phyloP scores from a whole-genome alignment of 108 stramenopile species.

The Stephanodiscus minutulus region DNA sequence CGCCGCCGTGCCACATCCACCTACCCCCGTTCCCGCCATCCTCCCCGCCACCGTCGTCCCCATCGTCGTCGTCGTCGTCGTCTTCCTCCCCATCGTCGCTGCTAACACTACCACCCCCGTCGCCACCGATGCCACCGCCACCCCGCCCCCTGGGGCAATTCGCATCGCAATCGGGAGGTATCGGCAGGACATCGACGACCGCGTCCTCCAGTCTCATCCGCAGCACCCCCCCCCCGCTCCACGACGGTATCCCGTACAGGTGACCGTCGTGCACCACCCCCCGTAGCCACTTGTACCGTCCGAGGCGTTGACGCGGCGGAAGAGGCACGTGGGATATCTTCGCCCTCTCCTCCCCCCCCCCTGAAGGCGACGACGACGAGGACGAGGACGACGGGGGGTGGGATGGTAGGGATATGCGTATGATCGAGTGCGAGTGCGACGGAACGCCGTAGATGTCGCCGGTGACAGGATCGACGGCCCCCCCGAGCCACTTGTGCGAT shows the following conservation, averaged over 20 bases:
- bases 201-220: conserved; percentile 64
- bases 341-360: conserved; percentile 1
- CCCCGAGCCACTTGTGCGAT: conserved; percentile 80
- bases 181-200: conserved; percentile 10
- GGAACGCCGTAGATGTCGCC: conserved; percentile 84
- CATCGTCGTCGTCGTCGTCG: neutral
- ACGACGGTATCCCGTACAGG: conserved; percentile 81
- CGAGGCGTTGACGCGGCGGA: conserved; percentile 51
- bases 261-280: conserved; percentile 72
- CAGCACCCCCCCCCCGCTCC: conserved; percentile 59
- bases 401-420: conserved; percentile 59
- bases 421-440: conserved; percentile 57
- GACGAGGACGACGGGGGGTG: neutral
- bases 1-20: conserved; percentile 54
- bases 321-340: conserved; percentile 56
- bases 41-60: neutral
- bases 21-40: conserved; percentile 28
- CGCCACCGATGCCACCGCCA: neutral
- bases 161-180: conserved; percentile 11
- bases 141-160: neutral
- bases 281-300: conserved; percentile 80
- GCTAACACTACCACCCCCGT: neutral
- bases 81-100: neutral
- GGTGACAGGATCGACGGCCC: conserved; percentile 68
- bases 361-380: neutral